A percentile compares a stretch with the other conserved stretches of the same genome.
Evolutionary conservation across 2,329 filamentous ascomycete genomes (phyloP).

Genomic region (Ascosphaera apis): DNA sequence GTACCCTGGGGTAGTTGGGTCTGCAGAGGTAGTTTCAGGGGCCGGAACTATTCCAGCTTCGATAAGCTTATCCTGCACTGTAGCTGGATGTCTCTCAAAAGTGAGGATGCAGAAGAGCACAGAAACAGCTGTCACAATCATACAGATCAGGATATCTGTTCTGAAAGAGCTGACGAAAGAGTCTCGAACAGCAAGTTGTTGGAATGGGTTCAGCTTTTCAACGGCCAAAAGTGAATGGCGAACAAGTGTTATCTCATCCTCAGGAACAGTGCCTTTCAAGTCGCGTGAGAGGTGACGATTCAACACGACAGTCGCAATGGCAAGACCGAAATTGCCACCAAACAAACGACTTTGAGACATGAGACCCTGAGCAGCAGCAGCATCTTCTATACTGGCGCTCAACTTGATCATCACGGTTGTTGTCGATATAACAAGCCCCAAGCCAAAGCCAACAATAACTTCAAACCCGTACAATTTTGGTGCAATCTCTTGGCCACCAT

Average conservation of each 20-base stretch:
- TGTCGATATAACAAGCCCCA: constrained; percentile 10
- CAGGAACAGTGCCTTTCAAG: neutral
- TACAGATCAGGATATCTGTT: neutral
- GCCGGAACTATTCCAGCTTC: neutral
- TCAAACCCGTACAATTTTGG: constrained; percentile 14
- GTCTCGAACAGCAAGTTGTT: neutral
- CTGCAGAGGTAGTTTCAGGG: neutral
- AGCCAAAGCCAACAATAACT: constrained; percentile 16
- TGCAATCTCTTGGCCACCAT: constrained; percentile 5
- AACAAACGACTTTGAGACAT: constrained; percentile 1
- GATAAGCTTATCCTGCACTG: neutral
- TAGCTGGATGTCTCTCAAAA: neutral
- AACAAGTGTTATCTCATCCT: neutral
- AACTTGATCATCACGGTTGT: constrained; percentile 1
- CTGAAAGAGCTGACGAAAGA: neutral
- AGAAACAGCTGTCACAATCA: neutral
- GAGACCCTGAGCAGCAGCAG: constrained; percentile 1
- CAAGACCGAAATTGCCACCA: constrained; percentile 1
- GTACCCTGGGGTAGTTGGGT: neutral
- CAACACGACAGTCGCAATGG: neutral
- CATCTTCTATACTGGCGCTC: constrained; percentile 5
- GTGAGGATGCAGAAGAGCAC: neutral
- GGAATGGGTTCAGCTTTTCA: neutral
- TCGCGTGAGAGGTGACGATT: constrained; percentile 1
- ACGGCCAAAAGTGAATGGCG: neutral